phyloP scores from a whole-genome alignment of 257 asterid species.

The Nicotiana paniculata region DNA sequence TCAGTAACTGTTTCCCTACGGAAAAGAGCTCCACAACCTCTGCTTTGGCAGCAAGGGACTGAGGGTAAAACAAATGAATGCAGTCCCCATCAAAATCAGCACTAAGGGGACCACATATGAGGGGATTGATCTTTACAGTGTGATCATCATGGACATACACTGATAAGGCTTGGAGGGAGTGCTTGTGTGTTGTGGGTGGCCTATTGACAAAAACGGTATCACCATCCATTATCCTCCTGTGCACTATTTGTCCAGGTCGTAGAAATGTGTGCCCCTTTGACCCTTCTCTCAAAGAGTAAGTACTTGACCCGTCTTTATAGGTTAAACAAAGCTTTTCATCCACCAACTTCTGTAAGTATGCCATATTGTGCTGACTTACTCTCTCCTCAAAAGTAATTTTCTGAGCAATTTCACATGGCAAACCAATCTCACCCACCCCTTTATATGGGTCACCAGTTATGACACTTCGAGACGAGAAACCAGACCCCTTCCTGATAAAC shows the following conservation, averaged over 20 bases:
- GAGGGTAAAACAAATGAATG: slow-evolving; percentile 87
- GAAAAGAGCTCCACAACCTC: slow-evolving; percentile 92
- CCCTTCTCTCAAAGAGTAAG: slow-evolving; percentile 85
- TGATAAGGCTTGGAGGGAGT: slow-evolving; percentile 80
- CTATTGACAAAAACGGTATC: slow-evolving; percentile 87
- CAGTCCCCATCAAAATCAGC: slow-evolving; percentile 98
- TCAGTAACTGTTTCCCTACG: slow-evolving; percentile 87
- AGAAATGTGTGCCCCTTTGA: slow-evolving; percentile 90
- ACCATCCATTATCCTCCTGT: slow-evolving; percentile 90
- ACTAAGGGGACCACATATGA: slow-evolving; percentile 88
- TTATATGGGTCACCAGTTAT: slow-evolving; percentile 91
- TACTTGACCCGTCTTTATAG: slow-evolving; percentile 66
- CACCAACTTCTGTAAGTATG: slow-evolving; percentile 70
- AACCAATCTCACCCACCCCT: slow-evolving; percentile 87
- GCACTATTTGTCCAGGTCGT: slow-evolving; percentile 89
- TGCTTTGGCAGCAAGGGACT: slow-evolving; percentile 91
- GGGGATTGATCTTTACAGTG: slow-evolving; percentile 89
- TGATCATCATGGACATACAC: slow-evolving; percentile 88
- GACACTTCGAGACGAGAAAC: slow-evolving; percentile 94
- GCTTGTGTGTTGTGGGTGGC: slow-evolving; percentile 98
- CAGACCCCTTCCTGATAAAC: slow-evolving; percentile 94
- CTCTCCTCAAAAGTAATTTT: slow-evolving; percentile 87
- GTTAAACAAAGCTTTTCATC: slow-evolving; percentile 81
- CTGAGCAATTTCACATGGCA: slow-evolving; percentile 88
- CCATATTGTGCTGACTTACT: slow-evolving; percentile 74